phyloP scores from a whole-genome alignment of 2,329 filamentous ascomycete species.

The Sporothrix phasma region DNA sequence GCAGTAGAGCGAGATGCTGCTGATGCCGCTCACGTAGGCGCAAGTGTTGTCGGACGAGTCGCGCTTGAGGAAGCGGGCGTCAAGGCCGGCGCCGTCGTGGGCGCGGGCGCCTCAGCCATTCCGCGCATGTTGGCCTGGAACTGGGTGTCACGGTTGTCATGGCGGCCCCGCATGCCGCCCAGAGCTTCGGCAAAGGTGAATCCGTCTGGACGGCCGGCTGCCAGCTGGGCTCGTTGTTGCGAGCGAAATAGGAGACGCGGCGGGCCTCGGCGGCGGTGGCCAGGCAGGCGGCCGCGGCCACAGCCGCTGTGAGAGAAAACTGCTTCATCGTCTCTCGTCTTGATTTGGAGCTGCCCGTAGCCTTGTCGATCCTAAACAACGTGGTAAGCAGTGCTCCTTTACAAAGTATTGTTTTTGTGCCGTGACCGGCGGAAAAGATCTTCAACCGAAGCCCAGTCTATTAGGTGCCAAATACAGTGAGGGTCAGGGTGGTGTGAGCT shows the following conservation, averaged over 20 bases:
- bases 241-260: slow-evolving; percentile 4
- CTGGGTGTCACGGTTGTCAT: slow-evolving; percentile 18
- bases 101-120: slow-evolving; percentile 16
- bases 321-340: neutral
- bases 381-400: too few relatives aligned
- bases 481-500: neutral
- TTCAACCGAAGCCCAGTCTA: neutral
- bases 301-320: neutral
- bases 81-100: slow-evolving; percentile 15
- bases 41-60: slow-evolving; percentile 25
- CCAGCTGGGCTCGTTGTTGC: slow-evolving; percentile 19
- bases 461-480: neutral
- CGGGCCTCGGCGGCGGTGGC: neutral
- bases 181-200: neutral
- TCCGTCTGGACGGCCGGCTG: slow-evolving; percentile 22
- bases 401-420: neutral
- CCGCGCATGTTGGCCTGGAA: slow-evolving; percentile 15
- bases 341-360: too few relatives aligned
- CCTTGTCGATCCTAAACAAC: neutral
- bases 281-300: neutral
- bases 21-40: slow-evolving; percentile 24
- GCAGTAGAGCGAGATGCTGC: slow-evolving; percentile 26
- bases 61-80: slow-evolving; percentile 20
- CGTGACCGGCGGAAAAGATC: neutral
- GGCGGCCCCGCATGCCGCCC: neutral